A percentile compares a stretch with the other conserved stretches of the same genome.
Evolutionary conservation across 2,329 filamentous ascomycete species (phyloP).

Genomic region (Dactylella cylindrospora): DNA sequence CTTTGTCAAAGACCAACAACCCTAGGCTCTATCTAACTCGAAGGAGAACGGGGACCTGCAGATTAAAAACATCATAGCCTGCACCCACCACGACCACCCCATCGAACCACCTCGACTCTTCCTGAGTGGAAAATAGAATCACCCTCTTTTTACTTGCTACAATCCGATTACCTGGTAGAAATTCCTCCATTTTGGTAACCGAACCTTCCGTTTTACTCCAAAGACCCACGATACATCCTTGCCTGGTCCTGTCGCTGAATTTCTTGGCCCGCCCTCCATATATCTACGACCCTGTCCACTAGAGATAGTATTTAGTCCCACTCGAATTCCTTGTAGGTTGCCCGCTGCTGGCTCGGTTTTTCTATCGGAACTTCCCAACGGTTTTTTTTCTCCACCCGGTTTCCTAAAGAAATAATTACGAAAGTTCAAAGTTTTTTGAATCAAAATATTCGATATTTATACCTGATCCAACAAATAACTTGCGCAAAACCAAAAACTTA

Average conservation of each 20-base stretch:
- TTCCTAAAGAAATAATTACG: constrained; percentile 33
- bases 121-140: constrained; percentile 42
- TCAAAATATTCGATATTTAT: constrained; percentile 22
- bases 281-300: constrained; percentile 38
- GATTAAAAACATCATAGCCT: constrained; percentile 44
- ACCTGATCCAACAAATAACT: constrained; percentile 40
- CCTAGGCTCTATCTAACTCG: constrained; percentile 31
- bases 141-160: constrained; percentile 28
- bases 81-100: constrained; percentile 9
- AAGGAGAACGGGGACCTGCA: constrained; percentile 17
- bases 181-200: constrained; percentile 37
- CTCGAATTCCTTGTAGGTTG: no score
- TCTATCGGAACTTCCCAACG: constrained; percentile 42
- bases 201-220: constrained; percentile 44
- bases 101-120: constrained; percentile 34
- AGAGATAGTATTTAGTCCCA: constrained; percentile 30
- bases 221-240: constrained; percentile 39
- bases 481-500: constrained; percentile 39
- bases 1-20: no score
- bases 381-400: constrained; percentile 39
- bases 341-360: constrained; percentile 12
- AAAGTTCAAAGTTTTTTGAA: constrained; percentile 20
- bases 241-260: constrained; percentile 25
- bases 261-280: constrained; percentile 38
- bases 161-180: constrained; percentile 45